Base-by-base conservation (phyloP, 352 stramenopile genomes). In the Albugo laibachii region DNA sequence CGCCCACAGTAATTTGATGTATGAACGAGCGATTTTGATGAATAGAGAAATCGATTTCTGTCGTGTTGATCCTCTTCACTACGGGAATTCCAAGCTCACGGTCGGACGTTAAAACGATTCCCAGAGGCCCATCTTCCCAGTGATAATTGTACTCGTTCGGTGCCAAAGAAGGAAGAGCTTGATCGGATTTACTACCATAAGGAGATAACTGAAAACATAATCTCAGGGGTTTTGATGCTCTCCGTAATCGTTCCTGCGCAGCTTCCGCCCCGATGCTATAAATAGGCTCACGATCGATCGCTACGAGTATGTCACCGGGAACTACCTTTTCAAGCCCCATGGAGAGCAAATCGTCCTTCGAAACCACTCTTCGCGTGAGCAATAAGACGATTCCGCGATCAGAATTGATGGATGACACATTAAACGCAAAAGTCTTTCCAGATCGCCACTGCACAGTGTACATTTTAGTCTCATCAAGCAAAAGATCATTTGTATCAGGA, bases 131-230 rank as follows among this genome's bases (percentile, higher is more conserved):
- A 0, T 62, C 66, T 50, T 81, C 63, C 76, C 76, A 88, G 16
- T 72, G 34, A 50, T 83, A 88, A 50, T 80, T 67, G 62, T 82
- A 88, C 52, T 88, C 76, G 41, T 88, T 85, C 35, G 72, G 60
- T 34, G 72, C 69, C 6, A 78, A 50, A 24, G 66, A 58, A 0
- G 72, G 69, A 13, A 84, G 50, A 40, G 63, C 59, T 42, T 78
- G 72, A 14, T 59, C 57, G 13, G 59, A 41, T n/a, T 49, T 42
- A 18, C 19, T 48, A 24, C 67, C 64, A 51, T 75, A 83, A 4
- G 72, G 72, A 10, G 63, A 78, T 11, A 82, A 45, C 50, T 88
- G 76, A 36, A 88, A 48, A 36, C 64, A 81, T 11, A 88, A 47
- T 1, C 57, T 60, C 48, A 88, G 68, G 38, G 76, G 76, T 53